Conservation (phyloP, 257 asterid genomes). For the Petrea volubilis region DNA sequence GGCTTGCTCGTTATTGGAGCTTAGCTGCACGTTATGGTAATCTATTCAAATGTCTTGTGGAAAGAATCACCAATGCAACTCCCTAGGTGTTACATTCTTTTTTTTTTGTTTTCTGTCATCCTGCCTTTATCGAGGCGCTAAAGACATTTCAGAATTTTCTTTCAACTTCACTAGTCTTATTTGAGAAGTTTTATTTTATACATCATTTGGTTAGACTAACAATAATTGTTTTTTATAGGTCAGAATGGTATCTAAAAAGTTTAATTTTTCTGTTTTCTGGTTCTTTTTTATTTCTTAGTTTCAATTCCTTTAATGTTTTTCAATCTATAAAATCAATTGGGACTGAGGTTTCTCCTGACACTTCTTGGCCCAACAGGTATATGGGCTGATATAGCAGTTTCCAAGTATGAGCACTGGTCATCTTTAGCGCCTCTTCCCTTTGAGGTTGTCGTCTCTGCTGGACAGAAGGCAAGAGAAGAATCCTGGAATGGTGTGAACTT, state of each 20-base stretch:
- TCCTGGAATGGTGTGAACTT: conserved; percentile 73
- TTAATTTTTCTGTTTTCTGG: neutral
- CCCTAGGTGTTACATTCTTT: conserved; percentile 5
- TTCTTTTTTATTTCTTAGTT: neutral
- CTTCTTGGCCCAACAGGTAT: conserved; percentile 58
- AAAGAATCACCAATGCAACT: neutral
- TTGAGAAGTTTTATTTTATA: conserved; percentile 3
- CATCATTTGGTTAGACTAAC: conserved; percentile 6
- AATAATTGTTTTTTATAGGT: neutral
- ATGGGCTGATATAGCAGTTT: conserved; percentile 80
- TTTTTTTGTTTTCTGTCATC: neutral
- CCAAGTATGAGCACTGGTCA: conserved; percentile 93
- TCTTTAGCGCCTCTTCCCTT: conserved; percentile 98
- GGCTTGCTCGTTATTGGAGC: conserved; percentile 99
- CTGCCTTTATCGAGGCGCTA: conserved; percentile 5
- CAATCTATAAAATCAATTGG: conserved; percentile 16
- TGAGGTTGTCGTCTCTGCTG: conserved; percentile 94
- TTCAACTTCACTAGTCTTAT: conserved; percentile 9
- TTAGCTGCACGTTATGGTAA: conserved; percentile 91
- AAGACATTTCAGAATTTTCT: neutral
- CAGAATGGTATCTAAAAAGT: neutral
- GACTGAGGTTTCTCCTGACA: neutral
- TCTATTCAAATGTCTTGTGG: conserved; percentile 17
- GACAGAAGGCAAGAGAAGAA: conserved; percentile 93
- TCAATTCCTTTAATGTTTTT: neutral